A percentile compares a stretch with the other conserved stretches of the same genome.
Evolutionary conservation across 192 early-diverging fungal species (phyloP).

Genomic region (Geranomyces variabilis): DNA sequence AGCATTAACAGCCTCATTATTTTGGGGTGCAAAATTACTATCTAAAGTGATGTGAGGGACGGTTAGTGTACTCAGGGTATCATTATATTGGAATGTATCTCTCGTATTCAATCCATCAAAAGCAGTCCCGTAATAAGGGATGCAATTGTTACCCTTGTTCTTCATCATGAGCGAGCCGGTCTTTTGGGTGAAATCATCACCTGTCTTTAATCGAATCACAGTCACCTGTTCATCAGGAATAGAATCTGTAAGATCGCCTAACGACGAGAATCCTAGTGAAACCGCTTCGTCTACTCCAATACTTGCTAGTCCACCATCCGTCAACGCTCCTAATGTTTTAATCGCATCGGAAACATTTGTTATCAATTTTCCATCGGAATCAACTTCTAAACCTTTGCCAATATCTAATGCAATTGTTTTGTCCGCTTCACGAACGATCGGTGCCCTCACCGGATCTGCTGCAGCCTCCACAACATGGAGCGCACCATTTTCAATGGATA

Average conservation of each 20-base stretch:
- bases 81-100: neutral
- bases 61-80: neutral
- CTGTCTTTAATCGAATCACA: neutral
- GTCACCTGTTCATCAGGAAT: neutral
- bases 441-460: too few relatives aligned
- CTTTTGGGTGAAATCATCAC: constrained; percentile 2
- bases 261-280: neutral
- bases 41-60: neutral
- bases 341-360: neutral
- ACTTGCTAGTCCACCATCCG: neutral
- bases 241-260: neutral
- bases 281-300: neutral
- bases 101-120: neutral
- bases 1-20: neutral
- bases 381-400: neutral
- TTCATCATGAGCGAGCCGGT: neutral
- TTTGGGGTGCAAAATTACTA: neutral
- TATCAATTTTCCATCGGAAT: neutral
- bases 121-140: neutral
- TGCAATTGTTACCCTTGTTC: neutral
- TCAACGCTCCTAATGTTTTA: neutral
- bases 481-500: neutral
- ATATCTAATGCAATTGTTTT: too few relatives aligned
- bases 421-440: too few relatives aligned
- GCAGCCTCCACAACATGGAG: too few relatives aligned